Evolutionary conservation across 495 filamentous ascomycete genomes (phyloP).

Genomic region (Podospora pseudocomata): DNA sequence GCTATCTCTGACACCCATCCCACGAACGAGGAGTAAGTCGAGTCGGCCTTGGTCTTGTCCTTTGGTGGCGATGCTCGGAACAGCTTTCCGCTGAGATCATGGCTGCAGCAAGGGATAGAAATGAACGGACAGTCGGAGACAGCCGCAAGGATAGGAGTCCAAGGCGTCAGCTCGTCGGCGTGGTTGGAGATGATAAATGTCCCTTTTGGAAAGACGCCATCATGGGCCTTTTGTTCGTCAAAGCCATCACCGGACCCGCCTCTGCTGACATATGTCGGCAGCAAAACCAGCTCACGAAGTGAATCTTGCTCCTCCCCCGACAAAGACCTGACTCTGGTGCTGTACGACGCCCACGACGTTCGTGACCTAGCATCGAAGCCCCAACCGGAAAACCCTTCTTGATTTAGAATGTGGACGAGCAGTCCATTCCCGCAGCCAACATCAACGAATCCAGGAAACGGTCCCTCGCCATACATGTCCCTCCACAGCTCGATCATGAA

Average conservation of each 20-base stretch:
- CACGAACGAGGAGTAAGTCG: slow-evolving; percentile 70
- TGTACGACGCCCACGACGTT: slow-evolving; percentile 77
- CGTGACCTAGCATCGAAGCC: slow-evolving; percentile 84
- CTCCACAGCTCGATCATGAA: slow-evolving; percentile 92
- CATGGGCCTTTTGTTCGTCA: slow-evolving; percentile 49
- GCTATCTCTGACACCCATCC: slow-evolving; percentile 66
- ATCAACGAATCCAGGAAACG: slow-evolving; percentile 89
- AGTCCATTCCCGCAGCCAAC: slow-evolving; percentile 95
- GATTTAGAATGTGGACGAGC: slow-evolving; percentile 76
- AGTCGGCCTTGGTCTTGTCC: slow-evolving; percentile 47
- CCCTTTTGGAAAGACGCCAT: slow-evolving; percentile 66
- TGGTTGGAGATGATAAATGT: slow-evolving; percentile 97
- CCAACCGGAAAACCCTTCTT: slow-evolving; percentile 81
- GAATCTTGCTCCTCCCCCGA: slow-evolving; percentile 34
- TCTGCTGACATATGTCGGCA: slow-evolving; percentile 54
- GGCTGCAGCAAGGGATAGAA: slow-evolving; percentile 91
- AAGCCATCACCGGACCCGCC: slow-evolving; percentile 23
- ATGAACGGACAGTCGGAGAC: slow-evolving; percentile 76
- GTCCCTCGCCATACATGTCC: slow-evolving; percentile 64
- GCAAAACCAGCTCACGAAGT: slow-evolving; percentile 67
- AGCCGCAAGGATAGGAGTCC: slow-evolving; percentile 86
- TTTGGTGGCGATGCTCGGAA: slow-evolving; percentile 66
- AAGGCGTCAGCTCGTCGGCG: slow-evolving; percentile 90
- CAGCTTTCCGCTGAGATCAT: slow-evolving; percentile 69
- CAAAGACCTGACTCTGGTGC: slow-evolving; percentile 32